Percentiles rank a stretch among this genome's conserved stretches.
Conservation (phyloP, 1,284 basidiomycete genomes). For the Leccinum subfulvum region DNA sequence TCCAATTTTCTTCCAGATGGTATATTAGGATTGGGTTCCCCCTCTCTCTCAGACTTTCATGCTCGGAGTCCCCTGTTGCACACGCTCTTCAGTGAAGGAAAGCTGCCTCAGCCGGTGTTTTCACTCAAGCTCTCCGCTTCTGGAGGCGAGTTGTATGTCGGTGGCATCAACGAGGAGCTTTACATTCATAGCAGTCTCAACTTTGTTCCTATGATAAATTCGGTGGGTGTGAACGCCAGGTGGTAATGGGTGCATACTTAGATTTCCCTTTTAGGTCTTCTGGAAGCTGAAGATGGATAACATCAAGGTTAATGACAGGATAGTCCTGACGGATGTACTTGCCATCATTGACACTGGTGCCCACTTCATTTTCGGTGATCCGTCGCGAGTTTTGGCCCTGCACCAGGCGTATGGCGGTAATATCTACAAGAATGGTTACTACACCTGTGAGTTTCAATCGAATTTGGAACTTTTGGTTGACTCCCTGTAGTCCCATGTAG, state of each 20-base stretch:
- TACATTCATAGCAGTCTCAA: not conserved
- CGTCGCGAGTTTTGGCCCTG: not conserved
- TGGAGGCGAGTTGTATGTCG: not conserved
- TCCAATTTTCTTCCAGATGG: not conserved
- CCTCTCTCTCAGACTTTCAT: not conserved
- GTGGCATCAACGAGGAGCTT: not conserved
- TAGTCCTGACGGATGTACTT: not conserved
- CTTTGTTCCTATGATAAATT: not conserved
- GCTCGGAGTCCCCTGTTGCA: not conserved
- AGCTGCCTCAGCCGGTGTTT: not conserved
- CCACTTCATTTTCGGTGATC: not conserved
- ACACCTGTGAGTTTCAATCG: not conserved
- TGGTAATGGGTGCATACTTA: not conserved
- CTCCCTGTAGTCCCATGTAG: not conserved
- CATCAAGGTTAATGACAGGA: not conserved
- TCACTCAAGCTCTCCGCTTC: not conserved
- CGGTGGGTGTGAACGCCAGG: not conserved
- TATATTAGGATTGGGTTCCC: not conserved
- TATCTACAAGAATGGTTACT: not conserved
- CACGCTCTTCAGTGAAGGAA: not conserved
- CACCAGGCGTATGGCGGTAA: not conserved
- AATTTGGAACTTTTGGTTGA: not conserved
- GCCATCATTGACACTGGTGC: not conserved
- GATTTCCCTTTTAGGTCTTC: not conserved
- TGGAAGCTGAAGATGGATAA: not conserved